Base-by-base conservation (phyloP, 345 rosid genomes). In the Eucalyptus cloeziana region DNA sequence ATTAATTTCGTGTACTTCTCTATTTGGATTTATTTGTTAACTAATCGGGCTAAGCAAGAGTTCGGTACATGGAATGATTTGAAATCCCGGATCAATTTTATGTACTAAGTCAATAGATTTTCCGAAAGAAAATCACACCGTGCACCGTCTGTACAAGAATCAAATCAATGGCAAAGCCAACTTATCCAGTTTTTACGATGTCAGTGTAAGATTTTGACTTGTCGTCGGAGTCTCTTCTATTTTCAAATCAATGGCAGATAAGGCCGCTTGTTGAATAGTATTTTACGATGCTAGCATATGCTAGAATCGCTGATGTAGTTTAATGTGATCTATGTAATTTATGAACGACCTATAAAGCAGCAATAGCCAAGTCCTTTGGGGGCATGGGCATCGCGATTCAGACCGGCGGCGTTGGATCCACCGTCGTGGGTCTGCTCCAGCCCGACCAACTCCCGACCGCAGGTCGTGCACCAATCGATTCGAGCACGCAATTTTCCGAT, bases 91-190 rank as follows among this genome's bases (percentile, higher is more conserved):
- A 56, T 56, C 62, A 6, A 56, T 56, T 56, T 56, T 56, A 56
- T 30, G 2, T 56, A 22, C 12, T 10, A 6, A 31, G 22, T 69
- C 43, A 5, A 4, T 4, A 17, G 31, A 69, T 31, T 69, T 15
- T 64, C 19, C 5, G 10, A n/a, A 64, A n/a, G 40, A 64, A 14
- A 64, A 60, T 12, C n/a, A 60, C 19, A 8, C 4, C 1, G 7
- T 5, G 7, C 6, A 14, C 7, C 1, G n/a, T 12, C 30, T 25
- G 2, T 24, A 25, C n/a, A n/a, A n/a, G n/a, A n/a, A n/a, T n/a
- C n/a, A n/a, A n/a, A n/a, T n/a, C n/a, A n/a, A n/a, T n/a, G n/a
- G n/a, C 80, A 31, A 33, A 69, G 44, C 7, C 6, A 40, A 69
- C 6, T 71, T 19, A 71, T 33, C 25, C 44, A 16, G 45, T 71